Percentiles rank a stretch among this genome's conserved stretches.
Evolutionary conservation across 1,139 yeast genomes (phyloP).

Genomic region (Trichomonascaceae sp.): DNA sequence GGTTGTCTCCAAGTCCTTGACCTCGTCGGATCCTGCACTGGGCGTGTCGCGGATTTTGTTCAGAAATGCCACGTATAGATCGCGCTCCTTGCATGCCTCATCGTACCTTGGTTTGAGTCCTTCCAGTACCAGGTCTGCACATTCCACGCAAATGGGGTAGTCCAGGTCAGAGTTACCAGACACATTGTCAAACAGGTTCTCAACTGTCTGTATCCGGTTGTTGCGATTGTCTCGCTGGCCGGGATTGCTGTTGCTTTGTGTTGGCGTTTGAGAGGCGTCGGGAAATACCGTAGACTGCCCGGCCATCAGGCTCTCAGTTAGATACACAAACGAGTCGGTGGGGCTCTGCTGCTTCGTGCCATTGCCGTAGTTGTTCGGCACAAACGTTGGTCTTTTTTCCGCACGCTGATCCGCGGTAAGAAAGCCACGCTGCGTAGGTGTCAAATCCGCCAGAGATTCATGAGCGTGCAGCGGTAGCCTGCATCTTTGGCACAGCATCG

Average conservation of each 20-base stretch:
- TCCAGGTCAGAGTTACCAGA: conserved; percentile 68
- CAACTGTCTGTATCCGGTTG: conserved; percentile 33
- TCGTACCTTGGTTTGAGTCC: conserved; percentile 61
- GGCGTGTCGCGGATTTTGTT: conserved; percentile 51
- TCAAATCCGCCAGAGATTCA: conserved; percentile 38
- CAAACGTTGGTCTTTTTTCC: conserved; percentile 1
- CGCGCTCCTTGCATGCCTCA: conserved; percentile 65
- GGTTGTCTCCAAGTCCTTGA: conserved; percentile 32
- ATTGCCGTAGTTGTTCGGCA: background rate
- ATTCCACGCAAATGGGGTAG: conserved; percentile 79
- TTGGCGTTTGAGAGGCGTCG: conserved; percentile 3
- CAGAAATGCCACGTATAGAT: conserved; percentile 59
- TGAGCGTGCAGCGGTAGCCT: conserved; percentile 45
- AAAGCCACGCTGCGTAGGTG: conserved; percentile 40
- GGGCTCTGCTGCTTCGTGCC: conserved; percentile 7
- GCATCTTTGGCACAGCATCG: conserved; percentile 42
- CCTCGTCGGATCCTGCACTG: conserved; percentile 32
- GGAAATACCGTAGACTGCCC: conserved; percentile 1
- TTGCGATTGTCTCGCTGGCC: background rate
- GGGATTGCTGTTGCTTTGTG: conserved; percentile 3
- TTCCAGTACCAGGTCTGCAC: conserved; percentile 57
- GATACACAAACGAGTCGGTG: conserved; percentile 32
- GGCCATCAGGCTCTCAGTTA: conserved; percentile 25
- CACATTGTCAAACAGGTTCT: conserved; percentile 51
- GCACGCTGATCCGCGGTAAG: conserved; percentile 16